Evolutionary conservation across 2,329 filamentous ascomycete species (phyloP), one percentile per base, ranked within the genome.

Genomic region (Juglanconis juglandina): DNA sequence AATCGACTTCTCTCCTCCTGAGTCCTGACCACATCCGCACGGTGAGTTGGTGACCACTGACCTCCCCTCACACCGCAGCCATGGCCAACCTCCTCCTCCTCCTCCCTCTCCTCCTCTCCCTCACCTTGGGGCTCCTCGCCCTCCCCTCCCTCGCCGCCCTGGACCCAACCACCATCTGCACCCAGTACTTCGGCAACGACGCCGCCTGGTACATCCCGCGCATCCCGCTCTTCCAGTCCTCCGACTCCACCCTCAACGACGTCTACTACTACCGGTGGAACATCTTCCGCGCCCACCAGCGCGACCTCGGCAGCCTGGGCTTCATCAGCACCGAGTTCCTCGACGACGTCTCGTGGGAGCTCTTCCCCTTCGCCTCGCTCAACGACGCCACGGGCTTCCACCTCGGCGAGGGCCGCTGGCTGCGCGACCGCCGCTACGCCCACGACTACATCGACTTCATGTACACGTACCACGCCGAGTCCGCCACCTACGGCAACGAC

Each of bases 201-300:
- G 68, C 72, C 24, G 69, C 73, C 1, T 77, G 74, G 75, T 77
- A 75, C 52, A 66, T 68, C 7, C 64, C 71, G 37, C 69, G 72
- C 11, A 75, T 76, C 5, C 73, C 74, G 1, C 72, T 73, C 56
- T 77, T 76, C 60, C 73, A 76, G 53, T 72, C 71, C 17, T 75
- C 72, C 53, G 73, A 76, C 56, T 50, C 66, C 1, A 63, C 71
- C 9, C 70, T 77, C 14, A 73, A 71, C 1, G 72, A 77, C 17
- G 76, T 78, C 9, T 78, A 77, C 66, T 78, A 79, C 66, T 78
- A 78, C 62, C 75, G 76, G 37, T 78, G 75, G 76, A 72, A 70
- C 33, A 69, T 78, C 33, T 79, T 76, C 67, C 72, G 76, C 3
- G 70, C 76, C 0, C 76, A 79, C 60, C 76, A 78, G 64, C 73